phyloP scores from a whole-genome alignment of 176 grass and related monocot genomes.

The Oryza brachyantha region DNA sequence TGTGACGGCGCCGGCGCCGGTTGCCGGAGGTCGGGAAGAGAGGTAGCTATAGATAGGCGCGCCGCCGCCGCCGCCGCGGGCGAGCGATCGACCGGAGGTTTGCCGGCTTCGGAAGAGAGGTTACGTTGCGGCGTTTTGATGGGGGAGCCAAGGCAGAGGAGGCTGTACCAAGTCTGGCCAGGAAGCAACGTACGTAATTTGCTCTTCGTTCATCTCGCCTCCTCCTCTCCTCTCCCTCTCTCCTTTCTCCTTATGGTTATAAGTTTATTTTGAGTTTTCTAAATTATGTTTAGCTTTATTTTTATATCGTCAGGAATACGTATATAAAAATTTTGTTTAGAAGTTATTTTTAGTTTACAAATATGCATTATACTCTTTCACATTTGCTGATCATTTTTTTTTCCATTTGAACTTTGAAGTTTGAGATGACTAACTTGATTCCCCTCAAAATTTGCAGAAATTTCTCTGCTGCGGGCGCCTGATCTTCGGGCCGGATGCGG shows the following conservation, averaged over 20 bases:
- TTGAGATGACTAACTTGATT: neutral
- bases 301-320: no score
- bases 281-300: no score
- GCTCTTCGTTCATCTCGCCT: neutral
- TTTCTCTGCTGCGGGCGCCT: conserved; percentile 78
- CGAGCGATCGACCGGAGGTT: no score
- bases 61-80: no score
- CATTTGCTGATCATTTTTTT: conserved; percentile 1
- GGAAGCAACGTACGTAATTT: conserved; percentile 90
- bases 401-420: neutral
- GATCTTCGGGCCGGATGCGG: conserved; percentile 85
- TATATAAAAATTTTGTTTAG: no score
- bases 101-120: neutral
- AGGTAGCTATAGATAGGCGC: neutral
- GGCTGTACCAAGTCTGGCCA: conserved; percentile 84
- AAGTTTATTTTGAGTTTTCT: no score
- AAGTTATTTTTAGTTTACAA: no score
- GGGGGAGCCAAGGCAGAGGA: conserved; percentile 40
- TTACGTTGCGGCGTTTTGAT: no score
- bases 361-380: no score
- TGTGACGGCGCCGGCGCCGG: neutral
- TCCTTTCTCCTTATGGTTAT: no score
- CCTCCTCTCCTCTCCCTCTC: neutral
- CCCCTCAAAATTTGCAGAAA: conserved; percentile 37
- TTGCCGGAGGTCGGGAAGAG: neutral